Evolutionary conservation across 495 filamentous ascomycete genomes (phyloP), one percentile per base, ranked within the genome.

Genomic region (Aspergillus avenaceus): DNA sequence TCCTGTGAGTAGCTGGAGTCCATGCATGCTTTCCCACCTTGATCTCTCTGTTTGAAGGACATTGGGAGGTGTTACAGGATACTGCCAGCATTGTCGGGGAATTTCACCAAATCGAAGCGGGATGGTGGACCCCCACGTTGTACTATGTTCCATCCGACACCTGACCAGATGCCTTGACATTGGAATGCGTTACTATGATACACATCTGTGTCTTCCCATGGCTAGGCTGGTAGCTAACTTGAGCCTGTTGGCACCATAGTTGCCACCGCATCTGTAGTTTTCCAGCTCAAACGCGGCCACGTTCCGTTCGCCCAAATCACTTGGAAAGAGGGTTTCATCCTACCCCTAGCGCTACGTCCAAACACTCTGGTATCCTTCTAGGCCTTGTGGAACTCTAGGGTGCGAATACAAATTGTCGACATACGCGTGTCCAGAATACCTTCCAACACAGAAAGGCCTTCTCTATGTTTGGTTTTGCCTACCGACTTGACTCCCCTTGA

Each of bases 191-290:
- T 38, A 18, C 34, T 38, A n/a, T 38, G 16, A 21, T 38, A n/a
- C 18, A 21, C 16, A 48, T 16, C 24, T 43, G 32, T 34, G 34
- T 28, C n/a, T 47, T 52, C 26, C 13, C n/a, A 46, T 38, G 44
- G 41, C 49, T 41, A 41, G 47, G 47, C 43, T 13, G 22, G 47
- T 48, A 27, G 50, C 58, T 61, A 50, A 61, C 29, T 41, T 19
- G 28, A 18, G 32, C 24, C 16, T 22, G 38, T 51, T 47, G 37
- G 43, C 38, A 18, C 52, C 31, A 47, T 45, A 25, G 40, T 50
- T 52, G 9, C 49, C 49, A 47, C 32, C 14, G 21, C 42, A 49
- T 48, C 24, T 23, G 50, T 54, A 52, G 29, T 16, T 22, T 31
- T 52, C 50, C 58, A 53, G 40, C 29, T 38, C 41, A 18, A 28